Evolutionary conservation across 768 basidiomycete species (phyloP).

Genomic region (Russula griseocarnosa): DNA sequence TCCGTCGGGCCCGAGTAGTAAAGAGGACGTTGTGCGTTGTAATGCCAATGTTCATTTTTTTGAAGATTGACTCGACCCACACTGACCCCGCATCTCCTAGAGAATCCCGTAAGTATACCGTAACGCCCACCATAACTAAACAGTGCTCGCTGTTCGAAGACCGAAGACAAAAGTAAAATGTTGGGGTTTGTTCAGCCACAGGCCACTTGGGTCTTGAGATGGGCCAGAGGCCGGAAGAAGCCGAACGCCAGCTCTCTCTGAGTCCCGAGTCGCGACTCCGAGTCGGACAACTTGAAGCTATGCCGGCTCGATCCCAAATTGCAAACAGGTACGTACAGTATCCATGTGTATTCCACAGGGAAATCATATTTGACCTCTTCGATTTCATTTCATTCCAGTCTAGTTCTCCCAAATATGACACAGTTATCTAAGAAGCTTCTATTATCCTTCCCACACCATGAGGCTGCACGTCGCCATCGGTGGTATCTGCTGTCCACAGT

Average conservation of each 20-base stretch:
- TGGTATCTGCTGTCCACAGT: background rate
- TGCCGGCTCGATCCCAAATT: conserved; percentile 5
- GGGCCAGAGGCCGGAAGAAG: conserved; percentile 5
- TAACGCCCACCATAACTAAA: background rate
- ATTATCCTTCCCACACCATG: conserved; percentile 9
- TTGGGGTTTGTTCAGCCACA: background rate
- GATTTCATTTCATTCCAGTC: conserved; percentile 13
- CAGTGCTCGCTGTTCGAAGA: background rate
- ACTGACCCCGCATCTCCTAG: background rate
- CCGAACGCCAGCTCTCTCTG: background rate
- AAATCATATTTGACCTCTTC: conserved; percentile 18
- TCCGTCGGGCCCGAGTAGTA: conserved; percentile 5
- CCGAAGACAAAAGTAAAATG: background rate
- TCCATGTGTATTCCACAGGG: conserved; percentile 15
- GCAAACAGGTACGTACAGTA: conserved; percentile 7
- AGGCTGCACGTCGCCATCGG: conserved; percentile 16
- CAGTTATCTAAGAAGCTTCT: conserved; percentile 7
- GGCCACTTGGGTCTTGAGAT: too few relatives aligned
- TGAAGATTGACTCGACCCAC: background rate
- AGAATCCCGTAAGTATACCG: conserved; percentile 1
- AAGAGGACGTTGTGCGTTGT: background rate
- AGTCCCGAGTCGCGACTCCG: background rate
- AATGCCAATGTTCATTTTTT: background rate
- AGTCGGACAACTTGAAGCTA: background rate
- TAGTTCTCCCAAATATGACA: background rate